Conservation (phyloP, 2,329 filamentous ascomycete species). For the Fonsecaea pedrosoi region DNA sequence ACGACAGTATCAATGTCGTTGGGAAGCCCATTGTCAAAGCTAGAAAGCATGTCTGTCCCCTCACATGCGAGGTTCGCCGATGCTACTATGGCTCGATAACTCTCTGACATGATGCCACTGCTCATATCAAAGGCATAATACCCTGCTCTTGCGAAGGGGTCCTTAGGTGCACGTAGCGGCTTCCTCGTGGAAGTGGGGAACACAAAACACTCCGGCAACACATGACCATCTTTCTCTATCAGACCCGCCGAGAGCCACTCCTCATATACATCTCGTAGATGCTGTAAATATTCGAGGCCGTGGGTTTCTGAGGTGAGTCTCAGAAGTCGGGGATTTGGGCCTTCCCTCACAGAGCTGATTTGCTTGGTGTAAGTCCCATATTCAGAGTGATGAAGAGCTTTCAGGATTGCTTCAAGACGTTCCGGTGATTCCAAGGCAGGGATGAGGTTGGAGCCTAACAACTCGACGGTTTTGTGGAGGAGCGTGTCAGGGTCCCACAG, state of each 20-base stretch:
- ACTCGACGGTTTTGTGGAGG: slow-evolving; percentile 39
- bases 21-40: slow-evolving; percentile 8
- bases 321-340: slow-evolving; percentile 19
- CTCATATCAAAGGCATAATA: slow-evolving; percentile 42
- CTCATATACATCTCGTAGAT: slow-evolving; percentile 35
- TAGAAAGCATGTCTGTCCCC: slow-evolving; percentile 33
- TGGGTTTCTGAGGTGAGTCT: slow-evolving; percentile 33
- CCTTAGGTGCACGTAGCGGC: slow-evolving; percentile 33
- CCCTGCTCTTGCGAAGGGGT: slow-evolving; percentile 38
- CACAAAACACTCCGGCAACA: slow-evolving; percentile 40
- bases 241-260: slow-evolving; percentile 36
- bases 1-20: slow-evolving; percentile 35
- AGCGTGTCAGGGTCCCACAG: slow-evolving; percentile 40
- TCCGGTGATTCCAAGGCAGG: slow-evolving; percentile 38
- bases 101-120: slow-evolving; percentile 38
- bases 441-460: slow-evolving; percentile 37
- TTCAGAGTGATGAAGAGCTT: slow-evolving; percentile 29
- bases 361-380: slow-evolving; percentile 29
- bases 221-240: slow-evolving; percentile 32
- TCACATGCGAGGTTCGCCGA: slow-evolving; percentile 39
- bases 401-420: slow-evolving; percentile 38
- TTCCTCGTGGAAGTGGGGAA: slow-evolving; percentile 32
- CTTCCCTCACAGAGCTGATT: slow-evolving; percentile 19
- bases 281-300: slow-evolving; percentile 34
- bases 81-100: slow-evolving; percentile 35